Evolutionary conservation across 2,329 filamentous ascomycete genomes (phyloP), one percentile per base, ranked within the genome.

Genomic region (Arthrobotrys sphaeroides): DNA sequence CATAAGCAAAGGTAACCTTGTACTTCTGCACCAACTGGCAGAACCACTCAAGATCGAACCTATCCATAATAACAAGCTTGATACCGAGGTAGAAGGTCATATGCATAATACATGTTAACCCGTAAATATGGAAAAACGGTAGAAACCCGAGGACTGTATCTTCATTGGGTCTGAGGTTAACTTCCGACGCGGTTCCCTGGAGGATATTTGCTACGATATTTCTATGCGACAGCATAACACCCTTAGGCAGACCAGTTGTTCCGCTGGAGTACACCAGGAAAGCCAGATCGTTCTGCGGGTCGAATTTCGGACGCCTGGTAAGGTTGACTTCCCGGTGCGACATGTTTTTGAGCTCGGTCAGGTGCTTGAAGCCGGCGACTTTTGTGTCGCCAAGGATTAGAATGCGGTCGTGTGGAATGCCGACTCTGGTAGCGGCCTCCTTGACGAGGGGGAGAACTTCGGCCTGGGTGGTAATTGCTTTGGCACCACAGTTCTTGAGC

Each of bases 61-160:
- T 90, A 1, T 90, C 84, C 86, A 96, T 90, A 9, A 94, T 88
- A 1, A 93, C 84, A 0, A 90, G 85, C 66, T 88, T 85, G 60
- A 90, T 84, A 5, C 92, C 92, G 16, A 62, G 40, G 13, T 77
- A 72, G 49, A 72, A 76, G 3, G 69, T 49, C 13, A 68, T 24
- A 16, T 66, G 45, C 33, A 69, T 55, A 7, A 67, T 64, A 73
- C 79, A 78, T 16, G 77, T 78, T 12, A 80, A 73, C 26, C 79
- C 92, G 80, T 96, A 97, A 77, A 96, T 94, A 81, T 97, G 93
- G 83, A 93, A 97, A 82, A 97, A 95, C 0, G 94, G 94, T 9
- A 97, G 83, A 72, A 96, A 90, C 1, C 91, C 91, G 5, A 97
- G 82, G 28, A 95, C 84, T 73, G 87, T 88, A 81, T 97, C 94